Evolutionary conservation across 2,329 filamentous ascomycete species (phyloP).

Genomic region (Fonsecaea pedrosoi): DNA sequence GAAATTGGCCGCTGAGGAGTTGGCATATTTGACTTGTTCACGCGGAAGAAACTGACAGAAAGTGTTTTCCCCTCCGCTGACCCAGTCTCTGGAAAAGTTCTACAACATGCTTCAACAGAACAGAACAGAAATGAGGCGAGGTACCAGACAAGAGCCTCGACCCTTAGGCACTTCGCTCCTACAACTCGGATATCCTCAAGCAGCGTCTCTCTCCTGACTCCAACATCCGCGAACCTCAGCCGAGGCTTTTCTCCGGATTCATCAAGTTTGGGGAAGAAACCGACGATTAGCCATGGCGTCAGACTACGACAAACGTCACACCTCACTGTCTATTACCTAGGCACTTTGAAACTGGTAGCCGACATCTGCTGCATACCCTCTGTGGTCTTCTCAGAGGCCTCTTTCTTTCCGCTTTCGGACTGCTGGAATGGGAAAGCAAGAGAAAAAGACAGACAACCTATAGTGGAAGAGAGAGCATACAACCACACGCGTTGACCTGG

Average conservation of each 20-base stretch:
- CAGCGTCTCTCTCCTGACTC: not conserved
- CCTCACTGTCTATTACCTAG: not conserved
- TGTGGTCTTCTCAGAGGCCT: not conserved
- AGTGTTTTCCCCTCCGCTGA: not conserved
- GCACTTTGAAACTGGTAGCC: not conserved
- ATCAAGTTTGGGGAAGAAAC: not conserved
- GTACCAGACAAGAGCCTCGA: no score
- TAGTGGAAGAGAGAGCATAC: not conserved
- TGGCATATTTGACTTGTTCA: constrained; percentile 22
- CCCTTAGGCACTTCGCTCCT: not conserved
- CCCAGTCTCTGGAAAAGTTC: not conserved
- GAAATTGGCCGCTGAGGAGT: constrained; percentile 50
- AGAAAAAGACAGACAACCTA: not conserved
- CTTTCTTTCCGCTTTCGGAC: not conserved
- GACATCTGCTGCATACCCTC: not conserved
- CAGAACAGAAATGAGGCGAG: not conserved
- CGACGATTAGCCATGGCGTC: constrained; percentile 4
- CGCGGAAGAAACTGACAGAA: no score
- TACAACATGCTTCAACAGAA: not conserved
- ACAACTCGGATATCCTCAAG: constrained; percentile 3
- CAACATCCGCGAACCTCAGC: constrained; percentile 7
- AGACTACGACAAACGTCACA: not conserved
- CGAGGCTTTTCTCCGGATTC: constrained; percentile 22
- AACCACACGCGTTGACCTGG: no score
- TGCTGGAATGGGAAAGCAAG: not conserved